Evolutionary conservation across 202 grass and related monocot genomes (phyloP).

Genomic region (Schoenoplectus triqueter): DNA sequence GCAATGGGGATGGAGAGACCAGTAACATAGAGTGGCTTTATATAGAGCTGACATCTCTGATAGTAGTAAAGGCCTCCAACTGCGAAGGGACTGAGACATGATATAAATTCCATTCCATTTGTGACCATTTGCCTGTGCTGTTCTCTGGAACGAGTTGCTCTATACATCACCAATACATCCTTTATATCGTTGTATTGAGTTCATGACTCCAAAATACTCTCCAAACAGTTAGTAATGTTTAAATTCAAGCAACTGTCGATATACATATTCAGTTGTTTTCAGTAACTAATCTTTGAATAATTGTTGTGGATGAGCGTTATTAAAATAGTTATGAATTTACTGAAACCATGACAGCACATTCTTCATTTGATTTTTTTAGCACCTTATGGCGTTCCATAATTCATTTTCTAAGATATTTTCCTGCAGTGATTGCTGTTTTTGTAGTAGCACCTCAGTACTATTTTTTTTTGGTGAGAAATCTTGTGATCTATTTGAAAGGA

Average conservation of each 20-base stretch:
- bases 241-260: background rate
- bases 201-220: background rate
- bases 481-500: background rate
- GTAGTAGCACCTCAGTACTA: background rate
- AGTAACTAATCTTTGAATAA: slow-evolving; percentile 7
- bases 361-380: background rate
- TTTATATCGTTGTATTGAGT: background rate
- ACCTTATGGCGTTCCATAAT: background rate
- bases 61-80: slow-evolving; percentile 31
- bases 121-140: background rate
- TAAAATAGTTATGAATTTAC: background rate
- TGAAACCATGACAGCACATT: background rate
- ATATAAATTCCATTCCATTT: background rate
- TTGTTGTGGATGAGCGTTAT: background rate
- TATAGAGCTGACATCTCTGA: slow-evolving; percentile 26
- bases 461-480: background rate
- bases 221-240: slow-evolving; percentile 1
- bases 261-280: background rate
- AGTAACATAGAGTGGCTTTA: slow-evolving; percentile 21
- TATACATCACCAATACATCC: background rate
- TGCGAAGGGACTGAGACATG: background rate
- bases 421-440: background rate
- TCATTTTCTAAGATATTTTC: background rate
- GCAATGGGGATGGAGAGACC: slow-evolving; percentile 19
- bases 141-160: background rate